These are phyloP conservation scores for Batrachochytrium dendrobatidis DNA, from an alignment of 371 early-diverging fungal genomes.

Conservation along the genomic window DNA sequence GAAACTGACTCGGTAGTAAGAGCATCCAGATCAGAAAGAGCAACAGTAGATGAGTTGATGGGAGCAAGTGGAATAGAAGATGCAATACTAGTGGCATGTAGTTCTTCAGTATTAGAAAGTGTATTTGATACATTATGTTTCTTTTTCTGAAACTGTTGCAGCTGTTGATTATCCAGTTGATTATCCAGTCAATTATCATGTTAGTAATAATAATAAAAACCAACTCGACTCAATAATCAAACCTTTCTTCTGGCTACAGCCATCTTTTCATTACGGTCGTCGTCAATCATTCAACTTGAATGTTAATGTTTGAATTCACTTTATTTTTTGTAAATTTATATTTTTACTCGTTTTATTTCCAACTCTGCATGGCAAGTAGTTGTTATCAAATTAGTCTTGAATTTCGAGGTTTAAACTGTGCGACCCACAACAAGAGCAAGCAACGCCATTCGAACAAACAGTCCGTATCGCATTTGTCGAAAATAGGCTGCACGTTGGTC, in stretches of 20 bases:
- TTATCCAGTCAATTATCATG: background rate
- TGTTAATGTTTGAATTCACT: background rate
- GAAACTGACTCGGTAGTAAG: too few relatives aligned
- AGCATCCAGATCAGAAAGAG: too few relatives aligned
- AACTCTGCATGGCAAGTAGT: background rate
- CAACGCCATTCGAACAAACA: constrained; percentile 95
- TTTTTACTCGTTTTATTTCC: too few relatives aligned
- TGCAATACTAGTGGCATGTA: too few relatives aligned
- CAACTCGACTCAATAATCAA: background rate
- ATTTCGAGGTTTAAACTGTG: too few relatives aligned
- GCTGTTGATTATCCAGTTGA: background rate
- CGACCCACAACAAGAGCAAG: constrained; percentile 60
- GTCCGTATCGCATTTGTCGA: constrained; percentile 92
- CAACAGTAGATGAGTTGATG: too few relatives aligned
- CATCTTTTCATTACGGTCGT: background rate
- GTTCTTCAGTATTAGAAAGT: too few relatives aligned
- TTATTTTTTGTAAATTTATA: too few relatives aligned
- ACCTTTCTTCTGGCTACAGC: background rate
- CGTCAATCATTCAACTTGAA: background rate
- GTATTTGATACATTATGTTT: too few relatives aligned
- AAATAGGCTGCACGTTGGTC: constrained; percentile 96
- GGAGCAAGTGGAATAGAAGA: too few relatives aligned
- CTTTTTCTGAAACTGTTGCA: constrained; percentile 3
- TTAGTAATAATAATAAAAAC: background rate
- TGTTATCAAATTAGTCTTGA: background rate